A percentile compares a stretch with the other conserved stretches of the same genome.
Evolutionary conservation across 768 basidiomycete species (phyloP).

Genomic region (Royoungia palumana): DNA sequence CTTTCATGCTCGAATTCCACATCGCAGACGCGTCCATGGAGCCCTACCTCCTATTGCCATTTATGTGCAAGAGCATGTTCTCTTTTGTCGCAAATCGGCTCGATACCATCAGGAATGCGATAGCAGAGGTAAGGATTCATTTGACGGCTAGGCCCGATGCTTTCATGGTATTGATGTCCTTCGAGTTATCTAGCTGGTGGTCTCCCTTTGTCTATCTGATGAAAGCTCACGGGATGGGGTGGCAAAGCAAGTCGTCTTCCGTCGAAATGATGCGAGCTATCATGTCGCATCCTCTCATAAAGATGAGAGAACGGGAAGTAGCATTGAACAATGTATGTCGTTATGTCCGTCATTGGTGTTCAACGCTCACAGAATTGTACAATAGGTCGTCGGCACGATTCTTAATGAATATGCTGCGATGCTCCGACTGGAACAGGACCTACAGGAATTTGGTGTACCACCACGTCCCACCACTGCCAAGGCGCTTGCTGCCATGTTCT

Average conservation of each 20-base stretch:
- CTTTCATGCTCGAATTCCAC: neutral
- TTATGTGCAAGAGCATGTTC: neutral
- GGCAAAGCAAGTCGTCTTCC: neutral
- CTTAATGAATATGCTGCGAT: neutral
- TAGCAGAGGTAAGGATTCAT: neutral
- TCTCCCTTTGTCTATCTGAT: slow-evolving; percentile 1
- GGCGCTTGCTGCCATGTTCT: neutral
- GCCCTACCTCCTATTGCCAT: neutral
- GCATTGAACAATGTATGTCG: neutral
- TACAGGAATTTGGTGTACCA: neutral
- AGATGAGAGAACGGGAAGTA: neutral
- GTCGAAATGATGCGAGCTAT: neutral
- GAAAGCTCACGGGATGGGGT: slow-evolving; percentile 1
- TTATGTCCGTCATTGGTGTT: neutral
- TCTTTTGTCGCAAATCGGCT: neutral
- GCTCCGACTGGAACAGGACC: neutral
- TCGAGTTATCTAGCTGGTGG: neutral
- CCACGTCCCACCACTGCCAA: neutral
- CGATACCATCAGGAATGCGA: neutral
- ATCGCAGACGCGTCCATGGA: neutral
- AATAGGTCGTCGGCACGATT: neutral
- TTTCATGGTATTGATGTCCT: neutral
- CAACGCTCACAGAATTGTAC: neutral
- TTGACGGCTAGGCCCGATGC: too few relatives aligned
- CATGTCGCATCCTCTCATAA: neutral